phyloP scores from a whole-genome alignment of 2,329 filamentous ascomycete genomes.

The Penicillium aurantiogriseum region DNA sequence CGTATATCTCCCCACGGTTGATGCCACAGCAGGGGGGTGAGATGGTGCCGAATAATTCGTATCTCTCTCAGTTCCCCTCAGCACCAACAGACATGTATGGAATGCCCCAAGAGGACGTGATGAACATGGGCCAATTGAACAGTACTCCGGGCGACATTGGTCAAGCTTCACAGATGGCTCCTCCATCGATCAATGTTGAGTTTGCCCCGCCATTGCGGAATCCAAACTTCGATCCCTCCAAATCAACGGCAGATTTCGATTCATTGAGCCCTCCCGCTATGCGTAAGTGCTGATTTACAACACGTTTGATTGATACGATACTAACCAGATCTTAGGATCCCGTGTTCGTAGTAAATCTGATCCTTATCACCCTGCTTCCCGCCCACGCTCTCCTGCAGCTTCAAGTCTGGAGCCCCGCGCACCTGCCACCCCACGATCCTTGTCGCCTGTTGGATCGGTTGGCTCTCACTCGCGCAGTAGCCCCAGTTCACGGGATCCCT shows the following conservation, averaged over 20 bases:
- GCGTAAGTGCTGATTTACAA: conserved; percentile 38
- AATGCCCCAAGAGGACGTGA: conserved; percentile 47
- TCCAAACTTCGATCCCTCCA: conserved; percentile 65
- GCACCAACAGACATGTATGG: conserved; percentile 53
- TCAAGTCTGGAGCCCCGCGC: conserved; percentile 35
- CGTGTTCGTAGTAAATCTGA: conserved; percentile 63
- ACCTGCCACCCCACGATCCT: conserved; percentile 40
- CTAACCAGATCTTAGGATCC: conserved; percentile 43
- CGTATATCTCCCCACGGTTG: conserved; percentile 66
- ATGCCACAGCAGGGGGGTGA: conserved; percentile 71
- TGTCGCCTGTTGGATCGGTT: conserved; percentile 43
- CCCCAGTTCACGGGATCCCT: conserved; percentile 45
- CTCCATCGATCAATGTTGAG: conserved; percentile 93
- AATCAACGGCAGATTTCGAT: conserved; percentile 66
- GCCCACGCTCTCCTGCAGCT: conserved; percentile 37
- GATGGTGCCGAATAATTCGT: conserved; percentile 47
- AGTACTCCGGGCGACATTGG: conserved; percentile 60
- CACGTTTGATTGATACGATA: neutral
- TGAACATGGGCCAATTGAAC: conserved; percentile 46
- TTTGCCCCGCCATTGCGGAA: conserved; percentile 74
- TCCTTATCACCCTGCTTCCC: conserved; percentile 50
- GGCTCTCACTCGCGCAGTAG: conserved; percentile 38
- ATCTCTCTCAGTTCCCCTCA: conserved; percentile 51
- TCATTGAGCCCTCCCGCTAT: conserved; percentile 76
- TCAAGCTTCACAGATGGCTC: conserved; percentile 72